Conservation (phyloP, 2,329 filamentous ascomycete genomes). For the Aureobasidium musti region DNA sequence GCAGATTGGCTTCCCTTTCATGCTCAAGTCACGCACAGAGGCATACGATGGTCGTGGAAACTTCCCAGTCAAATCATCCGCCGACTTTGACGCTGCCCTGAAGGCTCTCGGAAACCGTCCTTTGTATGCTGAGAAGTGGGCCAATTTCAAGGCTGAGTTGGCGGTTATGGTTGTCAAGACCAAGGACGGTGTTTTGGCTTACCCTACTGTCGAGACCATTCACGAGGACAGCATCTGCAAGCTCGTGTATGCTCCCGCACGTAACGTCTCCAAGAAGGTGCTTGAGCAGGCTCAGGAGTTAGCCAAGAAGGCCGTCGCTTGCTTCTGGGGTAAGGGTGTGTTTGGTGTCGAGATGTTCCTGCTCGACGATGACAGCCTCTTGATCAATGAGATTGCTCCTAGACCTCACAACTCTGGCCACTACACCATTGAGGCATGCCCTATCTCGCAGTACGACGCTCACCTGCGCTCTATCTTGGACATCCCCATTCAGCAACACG, state of each 20-base stretch:
- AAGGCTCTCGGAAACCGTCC: slow-evolving; percentile 67
- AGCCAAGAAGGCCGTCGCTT: slow-evolving; percentile 74
- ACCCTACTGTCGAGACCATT: slow-evolving; percentile 89
- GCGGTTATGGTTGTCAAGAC: slow-evolving; percentile 95
- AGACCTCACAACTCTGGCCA: slow-evolving; percentile 90
- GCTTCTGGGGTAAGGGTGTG: slow-evolving; percentile 83
- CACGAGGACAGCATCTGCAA: slow-evolving; percentile 97
- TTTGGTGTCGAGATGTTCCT: slow-evolving; percentile 98
- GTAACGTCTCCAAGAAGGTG: slow-evolving; percentile 63
- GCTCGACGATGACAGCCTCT: slow-evolving; percentile 66
- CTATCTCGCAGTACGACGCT: slow-evolving; percentile 87
- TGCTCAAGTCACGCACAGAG: slow-evolving; percentile 88
- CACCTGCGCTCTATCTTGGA: slow-evolving; percentile 83
- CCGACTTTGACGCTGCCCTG: slow-evolving; percentile 66
- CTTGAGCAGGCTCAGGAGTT: slow-evolving; percentile 70
- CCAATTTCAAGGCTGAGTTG: slow-evolving; percentile 80
- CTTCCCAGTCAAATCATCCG: slow-evolving; percentile 61
- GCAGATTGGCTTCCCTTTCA: slow-evolving; percentile 76
- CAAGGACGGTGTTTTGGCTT: slow-evolving; percentile 71
- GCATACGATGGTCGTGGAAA: slow-evolving; percentile 90
- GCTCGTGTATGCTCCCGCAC: slow-evolving; percentile 81
- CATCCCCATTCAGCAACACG: slow-evolving; percentile 55
- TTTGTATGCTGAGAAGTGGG: slow-evolving; percentile 88
- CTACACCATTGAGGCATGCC: slow-evolving; percentile 90
- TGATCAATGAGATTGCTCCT: slow-evolving; percentile 86